Base-by-base conservation (phyloP, 2,329 filamentous ascomycete species). In the Cordyceps javanica region DNA sequence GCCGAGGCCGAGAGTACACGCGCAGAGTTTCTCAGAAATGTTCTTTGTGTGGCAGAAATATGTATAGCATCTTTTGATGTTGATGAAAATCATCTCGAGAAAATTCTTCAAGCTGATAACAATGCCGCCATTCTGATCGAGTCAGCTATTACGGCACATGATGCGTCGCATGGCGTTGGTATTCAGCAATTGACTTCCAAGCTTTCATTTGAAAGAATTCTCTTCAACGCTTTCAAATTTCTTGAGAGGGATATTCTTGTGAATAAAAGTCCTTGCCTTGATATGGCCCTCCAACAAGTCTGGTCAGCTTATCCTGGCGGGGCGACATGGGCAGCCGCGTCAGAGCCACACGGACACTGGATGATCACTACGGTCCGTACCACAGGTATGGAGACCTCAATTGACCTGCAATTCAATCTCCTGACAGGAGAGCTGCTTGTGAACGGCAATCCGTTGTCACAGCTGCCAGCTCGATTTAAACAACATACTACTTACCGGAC, bases 331-430 rank as follows among this genome's bases (percentile, higher is more conserved):
- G 21, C 21, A 8, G 13, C 23, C 3, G 32, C 21, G 3, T 39
- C 44, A 23, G 2, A 14, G 13, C 25, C 32, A 23, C 14, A 56
- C 19, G 25, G 19, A 4, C 44, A 56, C 10, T 56, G 53, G 53
- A 11, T 57, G 28, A 42, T 21, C 23, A 50, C 36, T 21, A 23
- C 23, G 3, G 26, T 42, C 9, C 21, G 16, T 6, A 39, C 30
- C 2, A 3, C 23, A 6, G 42, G 13, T 13, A 34, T 28, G 42
- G 2, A 28, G 6, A 13, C 3, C n/a, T 56, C 4, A 32, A 0
- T 63, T n/a, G n/a, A n/a, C n/a, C 60, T 25, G 63, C 68, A 58
- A 3, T 49, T 21, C 16, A 54, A 49, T n/a, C 10, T 58, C 0
- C 11, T 58, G 14, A 54, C 41, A 3, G 56, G 49, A n/a, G 56